Base-by-base conservation (phyloP, 2,329 filamentous ascomycete genomes). In the Passalora sequoiae region DNA sequence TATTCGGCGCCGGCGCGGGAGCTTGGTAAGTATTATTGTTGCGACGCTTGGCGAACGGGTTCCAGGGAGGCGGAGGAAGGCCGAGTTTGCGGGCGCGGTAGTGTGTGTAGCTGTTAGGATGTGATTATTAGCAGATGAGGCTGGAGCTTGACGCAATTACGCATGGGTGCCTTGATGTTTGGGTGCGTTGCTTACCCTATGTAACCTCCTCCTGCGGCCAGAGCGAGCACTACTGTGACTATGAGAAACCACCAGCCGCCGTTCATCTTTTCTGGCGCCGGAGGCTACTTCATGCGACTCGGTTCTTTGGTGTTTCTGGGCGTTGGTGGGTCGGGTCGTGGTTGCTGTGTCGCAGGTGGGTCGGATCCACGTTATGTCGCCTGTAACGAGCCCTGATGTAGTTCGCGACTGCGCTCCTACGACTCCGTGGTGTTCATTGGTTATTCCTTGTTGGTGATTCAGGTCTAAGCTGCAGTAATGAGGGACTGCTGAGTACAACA, bases 61-160 rank as follows among this genome's bases (percentile, higher is more conserved):
- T 79, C 45, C 84, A 67, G 8, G 77, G 74, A 1, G 86, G 86
- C n/a, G 56, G 50, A 22, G 83, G 78, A 6, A 91, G 80, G 44
- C 87, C 87, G 43, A 89, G 75, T 60, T 80, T 78, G 49, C 81
- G 76, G 38, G 86, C 86, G 57, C 83, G 83, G 56, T 83, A 72
- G 60, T 86, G 83, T 21, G 81, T 80, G 60, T 82, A 89, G 59
- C 63, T 66, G 38, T 20, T 19, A 21, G 13, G 5, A 36, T 33
- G 38, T 22, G 29, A 33, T 25, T 15, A 30, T 40, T 27, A 28
- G 36, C 10, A 16, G 3, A 10, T 35, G 37, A 28, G n/a, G 29
- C 6, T 16, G 15, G 6, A 7, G 13, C 5, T 5, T 1, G n/a
- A 15, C 21, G 15, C n/a, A n/a, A n/a, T n/a, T n/a, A n/a, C n/a